Percentiles rank a stretch among this genome's conserved stretches.
Evolutionary conservation across 768 basidiomycete species (phyloP).

Genomic region (Naganishia friedmannii): DNA sequence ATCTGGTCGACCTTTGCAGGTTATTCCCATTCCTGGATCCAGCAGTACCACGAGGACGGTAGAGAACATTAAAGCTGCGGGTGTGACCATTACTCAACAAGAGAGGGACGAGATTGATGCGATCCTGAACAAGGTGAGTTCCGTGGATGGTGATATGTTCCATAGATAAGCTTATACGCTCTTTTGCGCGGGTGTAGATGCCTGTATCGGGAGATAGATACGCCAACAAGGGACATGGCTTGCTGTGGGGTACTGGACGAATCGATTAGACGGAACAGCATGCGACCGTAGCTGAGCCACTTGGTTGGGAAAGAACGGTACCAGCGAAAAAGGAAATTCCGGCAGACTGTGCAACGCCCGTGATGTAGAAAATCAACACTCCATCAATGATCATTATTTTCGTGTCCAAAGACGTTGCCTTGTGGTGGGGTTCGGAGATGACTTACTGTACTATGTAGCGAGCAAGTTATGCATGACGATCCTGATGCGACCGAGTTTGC

Average conservation of each 20-base stretch:
- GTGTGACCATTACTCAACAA: slow-evolving; percentile 54
- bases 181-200: background rate
- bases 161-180: background rate
- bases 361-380: no score
- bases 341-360: no score
- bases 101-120: slow-evolving; percentile 56
- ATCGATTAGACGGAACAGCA: background rate
- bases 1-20: slow-evolving; percentile 38
- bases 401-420: no score
- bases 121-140: slow-evolving; percentile 39
- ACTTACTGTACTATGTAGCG: no score
- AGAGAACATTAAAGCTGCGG: slow-evolving; percentile 57
- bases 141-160: background rate
- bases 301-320: no score
- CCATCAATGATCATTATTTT: no score
- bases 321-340: no score
- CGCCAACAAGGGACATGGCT: slow-evolving; percentile 23
- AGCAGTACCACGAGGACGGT: slow-evolving; percentile 55
- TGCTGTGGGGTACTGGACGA: slow-evolving; percentile 30
- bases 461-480: background rate
- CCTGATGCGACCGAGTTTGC: no score
- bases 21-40: slow-evolving; percentile 59
- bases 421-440: no score
- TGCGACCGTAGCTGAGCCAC: no score
- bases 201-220: slow-evolving; percentile 27